Evolutionary conservation across 345 rosid genomes (phyloP), one percentile per base, ranked within the genome.

Genomic region (Pelargonium nanum): DNA sequence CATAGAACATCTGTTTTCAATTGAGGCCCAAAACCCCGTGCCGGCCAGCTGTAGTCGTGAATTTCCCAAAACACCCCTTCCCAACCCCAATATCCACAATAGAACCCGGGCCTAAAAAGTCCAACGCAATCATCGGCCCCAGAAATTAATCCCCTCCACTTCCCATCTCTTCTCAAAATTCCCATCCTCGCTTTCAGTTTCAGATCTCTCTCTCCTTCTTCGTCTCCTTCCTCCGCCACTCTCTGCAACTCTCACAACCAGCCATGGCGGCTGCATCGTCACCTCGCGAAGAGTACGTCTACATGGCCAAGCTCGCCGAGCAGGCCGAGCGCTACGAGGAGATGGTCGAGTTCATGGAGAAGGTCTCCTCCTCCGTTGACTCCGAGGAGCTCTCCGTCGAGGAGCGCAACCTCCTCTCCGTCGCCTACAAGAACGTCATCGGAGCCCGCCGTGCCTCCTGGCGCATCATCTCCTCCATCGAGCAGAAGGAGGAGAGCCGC

Each of bases 291-390:
- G 94, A 91, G 53, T 65, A 53, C 61, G 94, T 91, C 0, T 91
- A 88, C 88, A 80, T 91, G 96, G 91, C 94, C 12, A 91, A 91
- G 76, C 94, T 91, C 20, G 91, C 97, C 22, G 94, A 91, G 75
- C 96, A 88, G 68, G 97, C 96, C 22, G 94, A 91, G 76, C 93
- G 95, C 25, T 87, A 90, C 72, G 93, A 90, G 73, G 97, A 90
- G 66, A 90, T 90, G 97, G 97, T 90, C 7, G 91, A 85, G 73
- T 90, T 76, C 79, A 90, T 85, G 95, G 95, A 90, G 74, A 85
- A 85, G 64, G 93, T 90, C 56, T 77, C 93, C 2, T 74, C 81
- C 56, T 53, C 87, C 26, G 78, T 60, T 4, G 84, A 79, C 20
- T 63, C 70, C 56, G 92, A 83, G 44, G 97, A 85, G 66, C 90